phyloP scores from a whole-genome alignment of 768 basidiomycete species.

The Coprinopsis cinerea region DNA sequence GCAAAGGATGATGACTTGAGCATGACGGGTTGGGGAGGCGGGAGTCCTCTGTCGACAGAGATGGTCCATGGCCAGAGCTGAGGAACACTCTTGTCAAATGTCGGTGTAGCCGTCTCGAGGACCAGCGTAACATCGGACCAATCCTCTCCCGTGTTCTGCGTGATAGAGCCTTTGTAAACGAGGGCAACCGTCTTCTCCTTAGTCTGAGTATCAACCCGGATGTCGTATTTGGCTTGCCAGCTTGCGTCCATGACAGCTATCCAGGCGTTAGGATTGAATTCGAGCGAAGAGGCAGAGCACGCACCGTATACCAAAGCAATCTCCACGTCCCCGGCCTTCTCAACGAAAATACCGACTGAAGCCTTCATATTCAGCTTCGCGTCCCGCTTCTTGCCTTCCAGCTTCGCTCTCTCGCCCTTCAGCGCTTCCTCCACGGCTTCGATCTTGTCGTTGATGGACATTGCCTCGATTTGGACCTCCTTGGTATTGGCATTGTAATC shows the following conservation, averaged over 20 bases:
- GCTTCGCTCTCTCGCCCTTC: conserved; percentile 15
- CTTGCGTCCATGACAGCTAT: conserved; percentile 22
- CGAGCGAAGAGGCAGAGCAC: background rate
- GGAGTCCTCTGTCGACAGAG: conserved; percentile 10
- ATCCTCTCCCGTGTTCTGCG: conserved; percentile 35
- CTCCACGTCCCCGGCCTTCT: conserved; percentile 28
- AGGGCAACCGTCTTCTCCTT: conserved; percentile 27
- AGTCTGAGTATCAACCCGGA: conserved; percentile 31
- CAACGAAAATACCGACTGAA: conserved; percentile 31
- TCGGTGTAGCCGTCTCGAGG: conserved; percentile 34
- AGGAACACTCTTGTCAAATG: conserved; percentile 30
- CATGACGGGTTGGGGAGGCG: background rate
- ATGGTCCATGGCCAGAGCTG: conserved; percentile 27
- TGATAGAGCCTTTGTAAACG: conserved; percentile 34
- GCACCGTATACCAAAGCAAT: conserved; percentile 34
- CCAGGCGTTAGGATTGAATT: background rate
- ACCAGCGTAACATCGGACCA: conserved; percentile 35
- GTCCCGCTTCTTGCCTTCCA: conserved; percentile 13
- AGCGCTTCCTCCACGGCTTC: conserved; percentile 20
- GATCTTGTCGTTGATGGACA: conserved; percentile 22
- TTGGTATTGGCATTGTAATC: conserved; percentile 25
- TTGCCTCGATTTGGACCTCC: conserved; percentile 22
- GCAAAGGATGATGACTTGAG: background rate
- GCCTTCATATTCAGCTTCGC: conserved; percentile 22
- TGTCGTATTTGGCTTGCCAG: conserved; percentile 34